Percentiles rank a stretch among this genome's conserved stretches.
These are phyloP conservation scores for Durusdinium trenchii DNA, from an alignment of 73 alveolate genomes.

Conservation along the genomic window DNA sequence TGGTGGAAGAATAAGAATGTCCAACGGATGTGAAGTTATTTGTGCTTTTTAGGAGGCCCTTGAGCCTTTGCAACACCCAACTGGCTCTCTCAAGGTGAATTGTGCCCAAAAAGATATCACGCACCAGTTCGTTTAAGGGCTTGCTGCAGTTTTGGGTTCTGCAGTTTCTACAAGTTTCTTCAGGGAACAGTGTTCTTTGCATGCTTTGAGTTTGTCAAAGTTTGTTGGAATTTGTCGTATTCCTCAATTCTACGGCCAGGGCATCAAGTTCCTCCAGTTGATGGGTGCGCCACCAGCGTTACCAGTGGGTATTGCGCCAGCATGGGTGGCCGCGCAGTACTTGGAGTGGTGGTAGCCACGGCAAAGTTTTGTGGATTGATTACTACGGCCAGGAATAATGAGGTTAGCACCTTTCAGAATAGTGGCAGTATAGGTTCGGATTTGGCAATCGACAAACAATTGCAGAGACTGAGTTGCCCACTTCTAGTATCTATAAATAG, in stretches of 20 bases:
- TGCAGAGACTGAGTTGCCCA: not conserved
- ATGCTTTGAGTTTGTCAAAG: not conserved
- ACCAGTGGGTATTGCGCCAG: too few species aligned
- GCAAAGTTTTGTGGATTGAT: not conserved
- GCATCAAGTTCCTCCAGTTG: conserved; percentile 50
- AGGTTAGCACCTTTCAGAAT: not conserved
- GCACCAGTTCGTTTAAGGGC: not conserved
- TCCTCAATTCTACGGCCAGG: not conserved
- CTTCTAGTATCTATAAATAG: too few species aligned
- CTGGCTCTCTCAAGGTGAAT: too few species aligned
- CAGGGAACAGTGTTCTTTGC: too few species aligned
- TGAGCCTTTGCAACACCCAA: too few species aligned
- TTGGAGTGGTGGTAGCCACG: not conserved
- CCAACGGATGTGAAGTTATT: too few species aligned
- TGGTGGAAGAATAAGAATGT: too few species aligned
- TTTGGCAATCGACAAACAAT: not conserved
- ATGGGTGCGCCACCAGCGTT: not conserved
- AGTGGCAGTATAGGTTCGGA: not conserved
- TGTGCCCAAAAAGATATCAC: not conserved
- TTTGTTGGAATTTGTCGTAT: not conserved
- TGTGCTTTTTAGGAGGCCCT: too few species aligned
- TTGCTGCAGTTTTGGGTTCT: not conserved
- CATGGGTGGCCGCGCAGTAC: too few species aligned
- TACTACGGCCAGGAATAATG: not conserved
- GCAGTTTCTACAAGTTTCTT: not conserved